phyloP scores from a whole-genome alignment of 352 stramenopile species.

The Phytophthora pisi region DNA sequence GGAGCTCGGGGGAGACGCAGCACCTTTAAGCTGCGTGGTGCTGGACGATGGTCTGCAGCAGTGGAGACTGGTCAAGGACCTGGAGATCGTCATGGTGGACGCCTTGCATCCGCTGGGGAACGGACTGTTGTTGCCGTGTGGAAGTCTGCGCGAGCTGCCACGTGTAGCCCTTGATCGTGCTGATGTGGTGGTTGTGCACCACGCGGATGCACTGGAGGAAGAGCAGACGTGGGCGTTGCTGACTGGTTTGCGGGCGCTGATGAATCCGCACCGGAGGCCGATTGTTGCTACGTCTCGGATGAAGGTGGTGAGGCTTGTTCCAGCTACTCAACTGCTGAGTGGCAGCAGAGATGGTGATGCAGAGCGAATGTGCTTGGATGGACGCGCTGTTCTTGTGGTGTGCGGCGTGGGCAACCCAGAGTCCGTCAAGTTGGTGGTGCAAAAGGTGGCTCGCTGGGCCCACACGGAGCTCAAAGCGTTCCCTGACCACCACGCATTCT shows the following conservation, averaged over 20 bases:
- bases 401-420: conserved; percentile 74
- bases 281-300: conserved; percentile 64
- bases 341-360: not conserved
- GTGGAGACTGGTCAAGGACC: conserved; percentile 61
- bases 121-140: conserved; percentile 53
- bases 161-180: conserved; percentile 48
- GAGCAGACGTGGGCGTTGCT: conserved; percentile 23
- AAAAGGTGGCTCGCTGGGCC: conserved; percentile 33
- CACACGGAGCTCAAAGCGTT: conserved; percentile 52
- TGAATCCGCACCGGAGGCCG: conserved; percentile 3
- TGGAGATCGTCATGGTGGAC: conserved; percentile 80
- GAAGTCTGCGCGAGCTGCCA: conserved; percentile 60
- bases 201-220: conserved; percentile 47
- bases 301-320: conserved; percentile 40
- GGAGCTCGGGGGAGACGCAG: conserved; percentile 17
- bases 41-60: conserved; percentile 78
- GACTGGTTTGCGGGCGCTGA: conserved; percentile 15
- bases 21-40: conserved; percentile 47
- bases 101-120: conserved; percentile 75
- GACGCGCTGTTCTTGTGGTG: conserved; percentile 43
- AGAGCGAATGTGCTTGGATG: conserved; percentile 11
- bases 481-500: conserved; percentile 69
- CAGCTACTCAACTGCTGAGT: conserved; percentile 14
- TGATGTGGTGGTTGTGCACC: conserved; percentile 66
- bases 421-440: conserved; percentile 57